phyloP scores from a whole-genome alignment of 306 rosid genomes.

The Castanopsis chinensis region DNA sequence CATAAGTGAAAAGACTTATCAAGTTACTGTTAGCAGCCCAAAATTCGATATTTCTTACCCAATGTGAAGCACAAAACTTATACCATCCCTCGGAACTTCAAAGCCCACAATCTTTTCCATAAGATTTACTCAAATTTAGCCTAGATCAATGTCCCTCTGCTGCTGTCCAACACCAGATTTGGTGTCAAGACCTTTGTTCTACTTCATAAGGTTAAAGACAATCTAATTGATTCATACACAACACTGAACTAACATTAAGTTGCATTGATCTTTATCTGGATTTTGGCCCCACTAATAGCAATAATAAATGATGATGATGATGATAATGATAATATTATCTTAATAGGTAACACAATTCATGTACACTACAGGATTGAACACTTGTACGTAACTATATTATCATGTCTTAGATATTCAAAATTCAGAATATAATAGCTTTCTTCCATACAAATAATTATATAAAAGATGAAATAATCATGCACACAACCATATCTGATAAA shows the following conservation, averaged over 20 bases:
- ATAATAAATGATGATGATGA: not conserved
- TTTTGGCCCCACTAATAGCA: not conserved
- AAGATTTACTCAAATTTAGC: not conserved
- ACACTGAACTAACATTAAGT: not conserved
- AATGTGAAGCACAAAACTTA: not conserved
- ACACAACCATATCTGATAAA: not conserved
- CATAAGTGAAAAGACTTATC: not conserved
- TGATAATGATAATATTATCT: not conserved
- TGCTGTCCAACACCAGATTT: not conserved
- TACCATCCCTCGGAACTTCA: not conserved
- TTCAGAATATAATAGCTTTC: not conserved
- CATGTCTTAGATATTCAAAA: not conserved
- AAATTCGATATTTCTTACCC: not conserved
- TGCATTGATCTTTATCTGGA: not conserved
- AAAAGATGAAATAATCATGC: not conserved
- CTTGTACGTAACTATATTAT: not conserved
- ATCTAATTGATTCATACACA: not conserved
- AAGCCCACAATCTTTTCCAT: not conserved
- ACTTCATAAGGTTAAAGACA: not conserved
- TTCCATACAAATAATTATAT: no score
- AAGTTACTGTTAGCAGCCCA: not conserved
- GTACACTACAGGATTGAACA: not conserved
- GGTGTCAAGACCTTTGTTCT: not conserved
- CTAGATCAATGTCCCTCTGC: not conserved
- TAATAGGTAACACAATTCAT: not conserved